These are phyloP conservation scores for Erythrobasidium hasegawianum DNA, from an alignment of 1,284 basidiomycete species.

Conservation along the genomic window DNA sequence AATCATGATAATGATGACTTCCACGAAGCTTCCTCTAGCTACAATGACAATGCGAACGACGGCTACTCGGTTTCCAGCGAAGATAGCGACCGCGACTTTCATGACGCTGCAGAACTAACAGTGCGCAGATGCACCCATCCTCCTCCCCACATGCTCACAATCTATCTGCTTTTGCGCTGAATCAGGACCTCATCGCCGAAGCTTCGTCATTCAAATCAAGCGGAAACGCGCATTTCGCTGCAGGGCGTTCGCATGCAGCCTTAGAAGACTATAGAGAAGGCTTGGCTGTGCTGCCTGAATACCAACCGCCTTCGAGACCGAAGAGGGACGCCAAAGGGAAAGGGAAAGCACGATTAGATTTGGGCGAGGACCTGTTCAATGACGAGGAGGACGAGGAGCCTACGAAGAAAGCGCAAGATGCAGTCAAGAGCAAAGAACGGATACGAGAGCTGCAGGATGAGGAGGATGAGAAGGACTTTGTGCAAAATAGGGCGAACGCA, in stretches of 20 bases:
- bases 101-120: conserved; percentile 27
- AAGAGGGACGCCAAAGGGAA: neutral
- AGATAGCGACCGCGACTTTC: conserved; percentile 12
- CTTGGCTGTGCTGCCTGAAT: conserved; percentile 20
- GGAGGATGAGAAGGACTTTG: conserved; percentile 23
- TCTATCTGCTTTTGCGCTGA: neutral
- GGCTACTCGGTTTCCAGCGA: neutral
- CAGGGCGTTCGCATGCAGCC: conserved; percentile 14
- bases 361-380: neutral
- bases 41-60: neutral
- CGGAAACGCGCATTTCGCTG: conserved; percentile 33
- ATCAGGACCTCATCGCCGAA: conserved; percentile 31
- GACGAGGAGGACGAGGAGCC: conserved; percentile 7
- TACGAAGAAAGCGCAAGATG: neutral
- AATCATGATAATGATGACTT: conserved; percentile 9
- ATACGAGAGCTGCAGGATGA: conserved; percentile 16
- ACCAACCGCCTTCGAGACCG: neutral
- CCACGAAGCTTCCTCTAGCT: conserved; percentile 10
- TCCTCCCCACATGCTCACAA: neutral
- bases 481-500: neutral
- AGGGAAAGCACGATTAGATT: conserved; percentile 17
- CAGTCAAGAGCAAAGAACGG: neutral
- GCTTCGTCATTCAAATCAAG: conserved; percentile 21
- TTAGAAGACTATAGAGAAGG: conserved; percentile 28
- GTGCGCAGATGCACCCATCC: conserved; percentile 9